Evolutionary conservation across 2,329 filamentous ascomycete species (phyloP).

Genomic region (Exophiala dermatitidis): DNA sequence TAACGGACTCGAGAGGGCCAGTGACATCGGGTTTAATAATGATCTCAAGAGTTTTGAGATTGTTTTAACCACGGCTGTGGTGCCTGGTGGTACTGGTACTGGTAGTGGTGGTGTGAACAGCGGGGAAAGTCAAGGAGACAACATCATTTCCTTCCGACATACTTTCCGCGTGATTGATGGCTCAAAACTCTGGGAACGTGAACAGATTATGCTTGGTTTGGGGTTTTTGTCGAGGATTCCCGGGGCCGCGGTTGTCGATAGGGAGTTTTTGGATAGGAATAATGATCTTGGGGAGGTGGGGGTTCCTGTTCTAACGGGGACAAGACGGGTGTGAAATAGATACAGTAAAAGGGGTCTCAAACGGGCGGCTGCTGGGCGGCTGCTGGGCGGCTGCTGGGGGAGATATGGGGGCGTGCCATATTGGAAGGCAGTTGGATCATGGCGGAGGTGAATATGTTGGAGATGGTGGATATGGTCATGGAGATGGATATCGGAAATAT

Average conservation of each 20-base stretch:
- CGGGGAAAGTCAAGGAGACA: slow-evolving; percentile 58
- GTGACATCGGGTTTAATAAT: slow-evolving; percentile 7
- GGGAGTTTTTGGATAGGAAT: not conserved
- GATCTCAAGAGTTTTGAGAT: slow-evolving; percentile 75
- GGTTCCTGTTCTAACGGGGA: slow-evolving; percentile 31
- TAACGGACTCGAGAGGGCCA: slow-evolving; percentile 6
- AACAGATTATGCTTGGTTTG: slow-evolving; percentile 15
- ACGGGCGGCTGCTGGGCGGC: no score
- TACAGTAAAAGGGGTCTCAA: no score
- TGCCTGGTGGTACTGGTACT: no score
- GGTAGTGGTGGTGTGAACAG: no score
- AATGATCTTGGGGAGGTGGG: slow-evolving; percentile 1
- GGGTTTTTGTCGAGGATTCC: slow-evolving; percentile 9
- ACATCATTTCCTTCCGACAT: slow-evolving; percentile 54
- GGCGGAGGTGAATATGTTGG: no score
- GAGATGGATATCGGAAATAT: no score
- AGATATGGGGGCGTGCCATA: no score
- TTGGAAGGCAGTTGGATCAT: no score
- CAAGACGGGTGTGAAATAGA: slow-evolving; percentile 27
- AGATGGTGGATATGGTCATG: no score
- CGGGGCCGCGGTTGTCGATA: slow-evolving; percentile 1
- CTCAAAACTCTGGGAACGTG: slow-evolving; percentile 11
- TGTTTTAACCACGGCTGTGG: slow-evolving; percentile 79
- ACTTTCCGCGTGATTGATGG: slow-evolving; percentile 19
- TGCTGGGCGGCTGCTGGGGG: no score